Evolutionary conservation across 768 basidiomycete genomes (phyloP).

Genomic region (Podaxis sp.): DNA sequence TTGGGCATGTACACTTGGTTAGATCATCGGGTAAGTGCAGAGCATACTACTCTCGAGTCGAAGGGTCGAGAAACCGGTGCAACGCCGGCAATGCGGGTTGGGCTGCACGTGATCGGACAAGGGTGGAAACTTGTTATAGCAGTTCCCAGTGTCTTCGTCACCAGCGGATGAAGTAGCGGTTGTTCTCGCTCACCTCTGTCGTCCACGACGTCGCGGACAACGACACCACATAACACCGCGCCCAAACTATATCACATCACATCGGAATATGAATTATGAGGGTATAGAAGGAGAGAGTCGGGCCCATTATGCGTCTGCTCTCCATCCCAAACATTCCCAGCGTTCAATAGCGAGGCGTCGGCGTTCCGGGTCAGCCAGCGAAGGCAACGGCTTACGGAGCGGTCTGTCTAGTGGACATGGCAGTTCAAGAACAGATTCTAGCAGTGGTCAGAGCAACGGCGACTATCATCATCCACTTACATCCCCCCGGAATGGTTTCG

Average conservation of each 20-base stretch:
- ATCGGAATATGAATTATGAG: constrained; percentile 13
- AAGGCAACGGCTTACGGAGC: constrained; percentile 4
- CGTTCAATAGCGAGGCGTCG: constrained; percentile 22
- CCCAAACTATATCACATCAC: background rate
- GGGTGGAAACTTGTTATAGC: constrained; percentile 2
- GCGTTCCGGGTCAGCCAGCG: constrained; percentile 20
- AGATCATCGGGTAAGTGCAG: background rate
- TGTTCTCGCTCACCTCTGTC: background rate
- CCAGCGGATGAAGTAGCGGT: constrained; percentile 1
- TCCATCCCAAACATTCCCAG: constrained; percentile 25
- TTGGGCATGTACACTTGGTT: background rate
- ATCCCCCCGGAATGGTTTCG: constrained; percentile 28
- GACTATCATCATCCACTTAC: constrained; percentile 14
- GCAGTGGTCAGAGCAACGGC: constrained; percentile 5
- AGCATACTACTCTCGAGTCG: background rate
- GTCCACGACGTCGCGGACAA: background rate
- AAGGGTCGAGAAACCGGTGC: background rate
- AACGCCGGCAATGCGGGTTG: background rate
- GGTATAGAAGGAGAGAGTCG: constrained; percentile 11
- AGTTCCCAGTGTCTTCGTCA: background rate
- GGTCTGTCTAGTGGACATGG: constrained; percentile 15
- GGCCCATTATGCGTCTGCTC: constrained; percentile 29
- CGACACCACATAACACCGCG: background rate
- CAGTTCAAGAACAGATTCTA: constrained; percentile 25
- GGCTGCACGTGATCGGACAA: constrained; percentile 3